Conservation (phyloP, 768 basidiomycete genomes). For the Calocera viscosa region DNA sequence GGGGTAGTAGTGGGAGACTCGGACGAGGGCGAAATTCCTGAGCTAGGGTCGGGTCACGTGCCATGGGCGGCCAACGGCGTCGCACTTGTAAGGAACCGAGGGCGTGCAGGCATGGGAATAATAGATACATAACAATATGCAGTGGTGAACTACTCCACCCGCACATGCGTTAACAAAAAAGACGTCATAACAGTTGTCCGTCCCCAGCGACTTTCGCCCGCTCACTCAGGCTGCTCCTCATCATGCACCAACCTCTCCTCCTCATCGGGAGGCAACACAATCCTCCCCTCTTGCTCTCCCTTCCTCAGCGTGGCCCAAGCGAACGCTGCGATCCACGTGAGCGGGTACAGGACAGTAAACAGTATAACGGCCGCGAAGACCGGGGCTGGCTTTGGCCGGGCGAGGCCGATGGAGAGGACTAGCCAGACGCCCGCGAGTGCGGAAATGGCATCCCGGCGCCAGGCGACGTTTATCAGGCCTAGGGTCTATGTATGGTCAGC, state of each 20-base stretch:
- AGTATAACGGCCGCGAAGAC: slow-evolving; percentile 42
- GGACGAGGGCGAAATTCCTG: neutral
- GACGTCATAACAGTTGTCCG: neutral
- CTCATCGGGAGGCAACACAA: neutral
- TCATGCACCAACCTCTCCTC: neutral
- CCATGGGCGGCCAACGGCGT: too few species aligned
- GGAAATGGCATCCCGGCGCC: slow-evolving; percentile 60
- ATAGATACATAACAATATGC: too few species aligned
- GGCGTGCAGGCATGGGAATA: too few species aligned
- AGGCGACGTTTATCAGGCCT: slow-evolving; percentile 42
- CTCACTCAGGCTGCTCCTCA: neutral
- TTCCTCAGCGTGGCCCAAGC: neutral
- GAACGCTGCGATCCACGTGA: slow-evolving; percentile 36
- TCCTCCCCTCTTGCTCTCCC: neutral
- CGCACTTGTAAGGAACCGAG: too few species aligned
- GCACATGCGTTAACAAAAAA: neutral
- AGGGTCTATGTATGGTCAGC: slow-evolving; percentile 17
- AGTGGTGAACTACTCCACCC: neutral
- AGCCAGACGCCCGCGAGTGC: slow-evolving; percentile 64
- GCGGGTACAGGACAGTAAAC: slow-evolving; percentile 52
- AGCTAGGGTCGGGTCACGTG: neutral
- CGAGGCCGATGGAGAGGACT: slow-evolving; percentile 49
- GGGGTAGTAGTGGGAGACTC: neutral
- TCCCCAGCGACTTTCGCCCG: neutral
- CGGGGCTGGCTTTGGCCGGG: slow-evolving; percentile 47